Percentiles rank a stretch among this genome's conserved stretches.
phyloP scores from a whole-genome alignment of 306 rosid genomes.

The Aeschynomene evenia region DNA sequence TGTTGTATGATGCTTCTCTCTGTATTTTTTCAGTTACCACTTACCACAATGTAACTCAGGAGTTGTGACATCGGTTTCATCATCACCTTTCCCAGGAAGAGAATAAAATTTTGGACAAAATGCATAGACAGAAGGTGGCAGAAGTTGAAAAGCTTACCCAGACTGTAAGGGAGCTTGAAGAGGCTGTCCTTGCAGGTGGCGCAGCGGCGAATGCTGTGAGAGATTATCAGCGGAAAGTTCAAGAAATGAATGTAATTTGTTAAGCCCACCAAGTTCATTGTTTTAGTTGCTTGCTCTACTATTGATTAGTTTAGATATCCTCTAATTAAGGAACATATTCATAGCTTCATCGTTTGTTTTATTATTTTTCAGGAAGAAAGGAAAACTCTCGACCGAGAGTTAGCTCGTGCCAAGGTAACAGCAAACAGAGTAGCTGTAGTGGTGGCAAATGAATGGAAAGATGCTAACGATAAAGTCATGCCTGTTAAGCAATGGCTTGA shows the following conservation, averaged over 20 bases:
- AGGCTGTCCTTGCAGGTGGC: slow-evolving; percentile 99
- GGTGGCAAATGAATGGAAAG: slow-evolving; percentile 99
- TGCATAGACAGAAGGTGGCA: slow-evolving; percentile 98
- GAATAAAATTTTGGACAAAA: slow-evolving; percentile 95
- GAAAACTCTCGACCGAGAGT: slow-evolving; percentile 94
- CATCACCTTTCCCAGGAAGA: slow-evolving; percentile 69
- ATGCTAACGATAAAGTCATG: slow-evolving; percentile 97
- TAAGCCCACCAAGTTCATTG: slow-evolving; percentile 9
- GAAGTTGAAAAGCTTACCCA: slow-evolving; percentile 99
- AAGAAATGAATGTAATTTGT: slow-evolving; percentile 92
- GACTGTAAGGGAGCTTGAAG: slow-evolving; percentile 98
- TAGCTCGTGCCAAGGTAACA: slow-evolving; percentile 97
- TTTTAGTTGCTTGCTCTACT: slow-evolving; percentile 20
- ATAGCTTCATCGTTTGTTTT: slow-evolving; percentile 31
- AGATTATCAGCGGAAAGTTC: slow-evolving; percentile 97
- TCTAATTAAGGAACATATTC: slow-evolving; percentile 23
- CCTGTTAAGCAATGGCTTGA: slow-evolving; percentile 99
- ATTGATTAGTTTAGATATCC: slow-evolving; percentile 1
- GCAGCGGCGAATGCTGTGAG: slow-evolving; percentile 99
- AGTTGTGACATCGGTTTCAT: slow-evolving; percentile 17
- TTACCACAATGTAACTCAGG: no score
- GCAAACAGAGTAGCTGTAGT: slow-evolving; percentile 98
- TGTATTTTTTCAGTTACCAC: background rate
- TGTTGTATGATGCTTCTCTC: slow-evolving; percentile 6
- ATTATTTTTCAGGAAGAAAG: slow-evolving; percentile 78